A percentile compares a stretch with the other conserved stretches of the same genome.
Evolutionary conservation across 805 yeast genomes (phyloP).

Genomic region (Wickerhamomyces bisporus): DNA sequence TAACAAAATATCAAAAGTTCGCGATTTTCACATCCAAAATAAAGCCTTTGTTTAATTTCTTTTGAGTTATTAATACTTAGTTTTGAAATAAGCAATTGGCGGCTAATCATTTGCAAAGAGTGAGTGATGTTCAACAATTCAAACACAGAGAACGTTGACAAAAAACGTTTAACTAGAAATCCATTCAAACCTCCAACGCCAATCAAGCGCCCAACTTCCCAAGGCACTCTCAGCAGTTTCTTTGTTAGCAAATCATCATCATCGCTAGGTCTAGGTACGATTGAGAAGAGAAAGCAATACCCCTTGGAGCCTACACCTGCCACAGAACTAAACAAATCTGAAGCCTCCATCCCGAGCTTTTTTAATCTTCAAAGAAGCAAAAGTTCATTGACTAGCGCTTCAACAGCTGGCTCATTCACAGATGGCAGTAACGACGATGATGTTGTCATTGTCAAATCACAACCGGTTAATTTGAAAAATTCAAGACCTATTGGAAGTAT

Average conservation of each 20-base stretch:
- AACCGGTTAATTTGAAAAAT: constrained; percentile 8
- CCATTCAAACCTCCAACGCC: constrained; percentile 20
- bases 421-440: constrained; percentile 3
- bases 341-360: neutral
- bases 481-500: constrained; percentile 13
- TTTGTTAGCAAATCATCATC: constrained; percentile 1
- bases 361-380: neutral
- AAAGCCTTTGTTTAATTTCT: too few relatives aligned
- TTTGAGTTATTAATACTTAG: too few relatives aligned
- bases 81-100: too few relatives aligned
- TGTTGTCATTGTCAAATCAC: neutral
- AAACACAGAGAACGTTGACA: neutral
- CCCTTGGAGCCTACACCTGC: constrained; percentile 2
- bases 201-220: constrained; percentile 8
- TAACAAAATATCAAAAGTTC: too few relatives aligned
- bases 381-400: neutral
- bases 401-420: constrained; percentile 2
- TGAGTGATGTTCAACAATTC: neutral
- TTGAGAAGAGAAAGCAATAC: neutral
- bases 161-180: constrained; percentile 5
- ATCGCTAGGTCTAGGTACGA: neutral
- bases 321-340: neutral
- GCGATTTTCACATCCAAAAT: too few relatives aligned
- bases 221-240: constrained; percentile 7
- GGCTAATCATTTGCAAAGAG: too few relatives aligned